Conservation (phyloP, 2,329 filamentous ascomycete species). For the Cladophialophora psammophila region DNA sequence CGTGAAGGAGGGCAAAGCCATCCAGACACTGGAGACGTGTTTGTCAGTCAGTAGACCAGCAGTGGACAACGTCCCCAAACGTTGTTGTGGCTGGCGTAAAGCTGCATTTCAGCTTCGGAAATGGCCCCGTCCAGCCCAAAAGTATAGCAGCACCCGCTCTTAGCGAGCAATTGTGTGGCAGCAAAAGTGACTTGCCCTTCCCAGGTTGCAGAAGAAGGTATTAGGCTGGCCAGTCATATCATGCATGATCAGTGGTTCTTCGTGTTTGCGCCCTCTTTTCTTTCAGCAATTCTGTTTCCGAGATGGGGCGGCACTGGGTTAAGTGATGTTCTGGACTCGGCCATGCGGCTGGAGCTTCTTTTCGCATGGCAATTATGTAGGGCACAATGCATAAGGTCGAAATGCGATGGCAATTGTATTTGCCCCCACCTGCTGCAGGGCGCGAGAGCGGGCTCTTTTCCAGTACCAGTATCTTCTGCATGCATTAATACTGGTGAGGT, state of each 20-base stretch:
- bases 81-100: constrained; percentile 16
- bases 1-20: constrained; percentile 3
- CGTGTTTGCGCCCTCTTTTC: not conserved
- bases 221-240: constrained; percentile 1
- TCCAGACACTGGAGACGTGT: constrained; percentile 14
- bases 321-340: not conserved
- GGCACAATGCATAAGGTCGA: not conserved
- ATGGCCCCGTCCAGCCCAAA: constrained; percentile 2
- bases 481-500: not conserved
- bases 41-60: constrained; percentile 1
- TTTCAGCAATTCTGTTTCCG: not conserved
- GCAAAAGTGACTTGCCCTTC: not conserved
- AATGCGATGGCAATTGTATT: not conserved
- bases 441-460: not conserved
- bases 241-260: not conserved
- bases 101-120: constrained; percentile 7
- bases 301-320: not conserved
- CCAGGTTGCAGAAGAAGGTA: not conserved
- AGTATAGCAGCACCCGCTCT: not conserved
- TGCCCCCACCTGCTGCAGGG: not conserved
- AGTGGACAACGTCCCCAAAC: not conserved
- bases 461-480: not conserved
- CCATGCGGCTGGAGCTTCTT: not conserved
- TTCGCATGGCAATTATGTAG: not conserved
- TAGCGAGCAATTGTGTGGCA: not conserved